These are phyloP conservation scores for Colletotrichum navitas DNA, from an alignment of 2,329 filamentous ascomycete genomes.

Conservation along the genomic window DNA sequence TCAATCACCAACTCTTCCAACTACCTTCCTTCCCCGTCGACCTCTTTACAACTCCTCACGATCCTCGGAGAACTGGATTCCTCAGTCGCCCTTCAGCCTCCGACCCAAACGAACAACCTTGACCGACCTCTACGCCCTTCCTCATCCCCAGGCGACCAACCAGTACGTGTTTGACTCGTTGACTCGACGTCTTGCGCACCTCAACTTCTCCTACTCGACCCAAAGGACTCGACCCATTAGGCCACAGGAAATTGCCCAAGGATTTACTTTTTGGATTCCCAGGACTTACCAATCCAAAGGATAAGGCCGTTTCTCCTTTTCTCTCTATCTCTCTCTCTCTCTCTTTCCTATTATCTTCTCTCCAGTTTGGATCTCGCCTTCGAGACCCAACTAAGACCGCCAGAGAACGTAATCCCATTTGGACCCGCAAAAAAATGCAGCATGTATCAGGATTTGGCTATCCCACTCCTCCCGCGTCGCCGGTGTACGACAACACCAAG, in stretches of 20 bases:
- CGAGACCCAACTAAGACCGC: conserved; percentile 44
- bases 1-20: conserved; percentile 46
- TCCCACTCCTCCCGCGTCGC: conserved; percentile 70
- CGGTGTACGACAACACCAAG: conserved; percentile 64
- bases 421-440: conserved; percentile 62
- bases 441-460: conserved; percentile 69
- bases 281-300: conserved; percentile 37
- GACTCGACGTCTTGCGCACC: conserved; percentile 60
- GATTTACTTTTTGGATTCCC: conserved; percentile 40
- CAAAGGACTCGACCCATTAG: conserved; percentile 44
- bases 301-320: conserved; percentile 44
- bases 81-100: conserved; percentile 32
- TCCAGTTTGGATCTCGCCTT: conserved; percentile 34
- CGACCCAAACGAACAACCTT: conserved; percentile 29
- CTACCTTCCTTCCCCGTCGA: conserved; percentile 55
- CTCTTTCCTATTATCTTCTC: conserved; percentile 41
- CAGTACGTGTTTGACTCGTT: conserved; percentile 58
- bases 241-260: conserved; percentile 31
- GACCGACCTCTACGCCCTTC: conserved; percentile 24
- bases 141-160: conserved; percentile 13
- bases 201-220: conserved; percentile 38
- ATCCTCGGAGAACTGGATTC: conserved; percentile 34
- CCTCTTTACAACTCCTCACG: conserved; percentile 44
- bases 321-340: conserved; percentile 33
- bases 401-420: conserved; percentile 40